Base-by-base conservation (phyloP, 768 basidiomycete species). In the Lactifluus volemus region DNA sequence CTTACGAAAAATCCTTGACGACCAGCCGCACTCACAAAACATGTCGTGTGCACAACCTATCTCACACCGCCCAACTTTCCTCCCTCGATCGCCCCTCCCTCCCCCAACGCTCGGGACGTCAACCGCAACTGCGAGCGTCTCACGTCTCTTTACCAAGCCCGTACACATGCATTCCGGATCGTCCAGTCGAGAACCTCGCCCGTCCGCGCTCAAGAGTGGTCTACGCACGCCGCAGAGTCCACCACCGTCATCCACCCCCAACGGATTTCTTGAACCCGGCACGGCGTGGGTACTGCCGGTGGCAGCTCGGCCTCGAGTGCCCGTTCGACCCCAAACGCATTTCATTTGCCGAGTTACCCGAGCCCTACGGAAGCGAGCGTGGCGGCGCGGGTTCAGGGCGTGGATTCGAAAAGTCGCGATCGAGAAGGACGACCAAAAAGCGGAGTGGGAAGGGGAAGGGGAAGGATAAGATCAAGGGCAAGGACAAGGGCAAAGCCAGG, bases 61-160 rank as follows among this genome's bases (percentile, higher is more conserved):
- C 59, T 65, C 78, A 68, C 76, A 61, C 10, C 69, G 70, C 15
- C 58, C 77, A 57, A 32, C 70, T n/a, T 64, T 68, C 70, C 59
- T 78, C 69, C 73, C 72, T 4, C 78, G 81, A 3, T 84, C 86
- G 1, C 75, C 77, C 10, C 81, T 82, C 10, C 65, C 63, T n/a
- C 68, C 71, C 1, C 75, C 85, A 6, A 73, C 77, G 25, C 76
- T 80, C 5, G 78, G 81, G n/a, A 85, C 86, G 4, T 88, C 86
- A 4, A 86, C 76, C 5, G 85, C 89, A 1, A 92, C 89, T 2
- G 89, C 89, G 1, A 86, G 84, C 32, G 78, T 92, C 51, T 89
- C 88, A 25, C 78, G 85, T n/a, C 78, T 91, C 14, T 86, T 85
- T 66, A 88, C 87, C 0, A 85, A 84, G 63, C 77, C 72, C 9